phyloP scores from a whole-genome alignment of 768 basidiomycete genomes.

The Tulasnella sp. region DNA sequence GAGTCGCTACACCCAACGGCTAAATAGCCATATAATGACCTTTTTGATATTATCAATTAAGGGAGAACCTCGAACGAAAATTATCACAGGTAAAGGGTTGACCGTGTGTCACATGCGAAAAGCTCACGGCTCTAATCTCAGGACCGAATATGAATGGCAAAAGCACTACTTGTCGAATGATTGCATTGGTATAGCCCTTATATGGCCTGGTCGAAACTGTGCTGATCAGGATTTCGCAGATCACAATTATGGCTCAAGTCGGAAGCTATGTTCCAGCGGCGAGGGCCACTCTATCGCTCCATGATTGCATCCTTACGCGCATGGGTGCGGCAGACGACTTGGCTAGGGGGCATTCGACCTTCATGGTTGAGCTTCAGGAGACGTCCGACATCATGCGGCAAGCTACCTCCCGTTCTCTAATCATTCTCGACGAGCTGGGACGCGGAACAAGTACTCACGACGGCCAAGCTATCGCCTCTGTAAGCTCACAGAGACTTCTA shows the following conservation, averaged over 20 bases:
- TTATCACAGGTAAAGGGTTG: constrained; percentile 63
- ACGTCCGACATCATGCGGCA: constrained; percentile 85
- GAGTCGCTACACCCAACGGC: neutral
- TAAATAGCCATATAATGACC: neutral
- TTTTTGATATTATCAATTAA: neutral
- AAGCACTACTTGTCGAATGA: constrained; percentile 49
- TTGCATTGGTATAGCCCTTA: constrained; percentile 54
- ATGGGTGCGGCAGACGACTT: constrained; percentile 96
- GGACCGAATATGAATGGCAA: constrained; percentile 50
- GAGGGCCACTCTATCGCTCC: constrained; percentile 70
- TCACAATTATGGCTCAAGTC: constrained; percentile 71
- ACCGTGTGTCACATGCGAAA: constrained; percentile 20
- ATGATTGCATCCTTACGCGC: constrained; percentile 83
- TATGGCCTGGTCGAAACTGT: constrained; percentile 7
- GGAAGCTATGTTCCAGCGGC: constrained; percentile 85
- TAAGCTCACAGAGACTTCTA: constrained; percentile 39
- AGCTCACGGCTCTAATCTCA: constrained; percentile 45
- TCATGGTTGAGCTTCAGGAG: constrained; percentile 97
- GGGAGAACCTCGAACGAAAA: constrained; percentile 55
- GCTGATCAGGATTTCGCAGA: constrained; percentile 34
- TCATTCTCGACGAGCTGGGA: constrained; percentile 85
- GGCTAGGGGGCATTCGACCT: constrained; percentile 83
- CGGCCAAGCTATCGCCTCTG: constrained; percentile 48
- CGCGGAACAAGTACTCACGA: constrained; percentile 93
- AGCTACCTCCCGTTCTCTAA: constrained; percentile 74